These are phyloP conservation scores for Acanthamoeba healyi DNA, from an alignment of 208 protist genomes.

Conservation along the genomic window DNA sequence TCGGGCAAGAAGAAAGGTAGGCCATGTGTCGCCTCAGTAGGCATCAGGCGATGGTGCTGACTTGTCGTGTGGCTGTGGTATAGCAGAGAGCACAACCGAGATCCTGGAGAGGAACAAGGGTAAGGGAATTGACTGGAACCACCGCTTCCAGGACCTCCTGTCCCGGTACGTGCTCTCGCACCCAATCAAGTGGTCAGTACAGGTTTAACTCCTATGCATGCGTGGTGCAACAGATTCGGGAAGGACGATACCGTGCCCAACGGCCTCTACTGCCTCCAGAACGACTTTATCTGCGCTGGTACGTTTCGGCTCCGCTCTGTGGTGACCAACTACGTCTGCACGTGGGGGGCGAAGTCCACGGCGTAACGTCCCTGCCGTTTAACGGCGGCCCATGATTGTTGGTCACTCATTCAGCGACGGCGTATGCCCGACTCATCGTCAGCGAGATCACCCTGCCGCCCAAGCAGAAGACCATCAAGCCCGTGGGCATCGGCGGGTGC, in stretches of 20 bases:
- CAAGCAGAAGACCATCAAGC: slow-evolving; percentile 12
- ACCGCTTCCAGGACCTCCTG: slow-evolving; percentile 38
- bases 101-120: neutral
- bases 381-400: neutral
- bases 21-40: no score
- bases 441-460: slow-evolving; percentile 54
- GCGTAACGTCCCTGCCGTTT: no score
- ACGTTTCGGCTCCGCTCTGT: neutral
- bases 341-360: no score
- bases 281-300: slow-evolving; percentile 40
- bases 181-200: neutral
- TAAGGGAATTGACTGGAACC: neutral
- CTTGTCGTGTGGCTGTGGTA: neutral
- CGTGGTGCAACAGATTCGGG: neutral
- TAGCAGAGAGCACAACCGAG: neutral
- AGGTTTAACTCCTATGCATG: neutral
- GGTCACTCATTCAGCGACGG: neutral
- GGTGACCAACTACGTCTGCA: neutral
- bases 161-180: neutral
- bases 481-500: slow-evolving; percentile 39
- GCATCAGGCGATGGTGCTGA: no score
- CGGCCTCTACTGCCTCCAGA: slow-evolving; percentile 20
- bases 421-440: slow-evolving; percentile 64
- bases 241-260: slow-evolving; percentile 6
- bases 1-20: neutral